Conservation (phyloP, 768 basidiomycete species). For the Boletus barrowsii region DNA sequence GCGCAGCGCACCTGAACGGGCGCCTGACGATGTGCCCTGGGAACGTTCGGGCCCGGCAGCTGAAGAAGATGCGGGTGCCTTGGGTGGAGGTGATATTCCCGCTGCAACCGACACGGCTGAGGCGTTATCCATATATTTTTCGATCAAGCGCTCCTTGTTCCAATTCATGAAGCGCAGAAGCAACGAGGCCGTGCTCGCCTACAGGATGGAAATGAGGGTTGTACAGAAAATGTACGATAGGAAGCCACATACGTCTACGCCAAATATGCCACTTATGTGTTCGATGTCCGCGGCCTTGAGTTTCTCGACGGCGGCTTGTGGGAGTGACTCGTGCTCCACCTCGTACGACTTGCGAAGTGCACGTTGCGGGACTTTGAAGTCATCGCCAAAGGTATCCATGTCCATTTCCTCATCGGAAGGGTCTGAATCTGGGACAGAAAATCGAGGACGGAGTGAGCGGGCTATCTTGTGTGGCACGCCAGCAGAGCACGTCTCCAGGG, state of each 20-base stretch:
- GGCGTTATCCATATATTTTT: conserved; percentile 95
- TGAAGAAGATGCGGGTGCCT: conserved; percentile 18
- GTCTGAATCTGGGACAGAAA: conserved; percentile 34
- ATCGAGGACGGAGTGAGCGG: conserved; percentile 21
- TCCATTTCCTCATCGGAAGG: conserved; percentile 63
- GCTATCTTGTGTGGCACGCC: conserved; percentile 17
- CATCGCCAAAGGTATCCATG: conserved; percentile 61
- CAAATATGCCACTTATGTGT: conserved; percentile 85
- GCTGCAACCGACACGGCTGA: conserved; percentile 67
- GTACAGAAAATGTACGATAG: neutral
- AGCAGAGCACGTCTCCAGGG: conserved; percentile 13
- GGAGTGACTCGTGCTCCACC: conserved; percentile 77
- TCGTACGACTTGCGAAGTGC: conserved; percentile 73
- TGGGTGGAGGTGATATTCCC: conserved; percentile 52
- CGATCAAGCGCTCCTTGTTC: conserved; percentile 96
- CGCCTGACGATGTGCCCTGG: conserved; percentile 26
- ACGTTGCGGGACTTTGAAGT: conserved; percentile 57
- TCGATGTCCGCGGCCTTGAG: conserved; percentile 77
- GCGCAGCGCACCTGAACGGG: conserved; percentile 25
- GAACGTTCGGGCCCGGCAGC: conserved; percentile 33
- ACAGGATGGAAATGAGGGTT: conserved; percentile 4
- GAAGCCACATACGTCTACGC: conserved; percentile 71
- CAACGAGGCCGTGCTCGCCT: conserved; percentile 70
- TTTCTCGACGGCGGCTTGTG: conserved; percentile 68
- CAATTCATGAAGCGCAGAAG: conserved; percentile 83